Conservation (phyloP, 2,329 filamentous ascomycete species). For the Elsinoe batatas region DNA sequence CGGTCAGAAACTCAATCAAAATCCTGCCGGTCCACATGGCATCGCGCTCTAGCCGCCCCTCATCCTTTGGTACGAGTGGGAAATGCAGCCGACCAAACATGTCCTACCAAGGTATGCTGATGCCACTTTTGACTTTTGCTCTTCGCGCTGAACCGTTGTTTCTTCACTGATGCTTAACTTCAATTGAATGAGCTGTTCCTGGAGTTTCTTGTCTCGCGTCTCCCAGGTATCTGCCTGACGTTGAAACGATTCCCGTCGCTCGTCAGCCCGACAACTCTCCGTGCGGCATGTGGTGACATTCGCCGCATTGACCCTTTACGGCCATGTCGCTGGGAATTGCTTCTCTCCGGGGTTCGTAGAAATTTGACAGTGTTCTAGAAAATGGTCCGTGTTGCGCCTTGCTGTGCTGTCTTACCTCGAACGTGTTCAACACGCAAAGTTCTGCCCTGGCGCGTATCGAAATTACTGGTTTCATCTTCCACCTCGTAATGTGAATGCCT, state of each 20-base stretch:
- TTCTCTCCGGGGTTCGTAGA: not conserved
- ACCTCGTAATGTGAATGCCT: not conserved
- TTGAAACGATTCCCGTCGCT: not conserved
- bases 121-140: not conserved
- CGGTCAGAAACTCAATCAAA: constrained; percentile 9
- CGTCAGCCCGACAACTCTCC: constrained; percentile 1
- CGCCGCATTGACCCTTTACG: constrained; percentile 1
- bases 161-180: too few species aligned
- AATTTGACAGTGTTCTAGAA: constrained; percentile 13
- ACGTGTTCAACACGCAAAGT: not conserved
- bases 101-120: not conserved
- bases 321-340: constrained; percentile 1
- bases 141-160: not conserved
- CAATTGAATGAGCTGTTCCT: not conserved
- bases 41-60: constrained; percentile 1
- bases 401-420: not conserved
- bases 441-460: not conserved
- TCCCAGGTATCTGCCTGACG: not conserved
- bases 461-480: constrained; percentile 1
- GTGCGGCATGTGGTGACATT: not conserved
- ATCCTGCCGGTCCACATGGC: constrained; percentile 9
- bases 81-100: constrained; percentile 10
- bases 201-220: not conserved
- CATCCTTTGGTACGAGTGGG: constrained; percentile 4
- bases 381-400: not conserved